Evolutionary conservation across 2,329 filamentous ascomycete genomes (phyloP), one percentile per base, ranked within the genome.

Genomic region (Colletotrichum sidae): DNA sequence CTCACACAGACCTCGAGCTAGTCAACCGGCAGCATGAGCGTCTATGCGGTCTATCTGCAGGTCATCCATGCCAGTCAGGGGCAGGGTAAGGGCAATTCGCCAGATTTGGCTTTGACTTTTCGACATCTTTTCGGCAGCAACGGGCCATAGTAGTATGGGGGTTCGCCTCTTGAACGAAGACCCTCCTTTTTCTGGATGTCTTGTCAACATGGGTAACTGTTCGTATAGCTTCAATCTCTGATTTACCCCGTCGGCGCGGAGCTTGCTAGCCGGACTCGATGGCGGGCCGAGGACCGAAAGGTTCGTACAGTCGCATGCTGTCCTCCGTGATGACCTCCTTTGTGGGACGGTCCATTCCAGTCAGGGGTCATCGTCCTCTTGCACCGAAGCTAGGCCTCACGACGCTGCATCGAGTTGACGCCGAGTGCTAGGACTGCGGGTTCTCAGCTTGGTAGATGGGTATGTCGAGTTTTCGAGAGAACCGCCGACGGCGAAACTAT

Each of bases 171-270:
- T 53, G 41, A 35, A 13, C 34, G 46, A 10, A 45, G 58, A 49
- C 47, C 46, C 46, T 47, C 13, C 44, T 15, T 34, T 13, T 50
- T 41, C 45, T 39, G 17, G 52, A n/a, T 46, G 17, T 10, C 11
- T 38, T 17, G 33, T 38, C 46, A 42, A 35, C 52, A 53, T 52
- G 58, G 35, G 35, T 51, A n/a, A 8, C 11, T n/a, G 13, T 10
- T 47, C 52, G 62, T 56, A 62, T 64, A 54, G 55, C 49, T 39
- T n/a, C 42, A n/a, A 45, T 54, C 17, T 33, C 50, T 38, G 58
- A 62, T 11, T 42, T 35, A 46, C 39, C 11, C 58, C 8, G 35
- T 55, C 37, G 34, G 12, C 15, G 39, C 42, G 39, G 37, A 15
- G 47, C 33, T 56, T 9, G 10, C 9, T 34, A n/a, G 47, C 46